These are phyloP conservation scores for Athelia psychrophila DNA, from an alignment of 1,284 basidiomycete genomes.

Conservation along the genomic window DNA sequence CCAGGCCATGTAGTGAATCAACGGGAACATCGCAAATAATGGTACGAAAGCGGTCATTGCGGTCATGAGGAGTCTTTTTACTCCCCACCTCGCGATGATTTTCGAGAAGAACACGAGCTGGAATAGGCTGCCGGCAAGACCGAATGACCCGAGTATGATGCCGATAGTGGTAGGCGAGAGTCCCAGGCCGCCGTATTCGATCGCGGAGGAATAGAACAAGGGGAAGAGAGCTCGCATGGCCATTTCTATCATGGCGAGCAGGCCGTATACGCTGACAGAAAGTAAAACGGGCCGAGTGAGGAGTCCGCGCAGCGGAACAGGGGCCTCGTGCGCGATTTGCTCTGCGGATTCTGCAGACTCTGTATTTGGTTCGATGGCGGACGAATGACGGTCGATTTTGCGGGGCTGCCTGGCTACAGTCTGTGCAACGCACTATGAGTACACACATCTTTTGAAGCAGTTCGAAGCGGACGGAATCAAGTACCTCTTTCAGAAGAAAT, in stretches of 20 bases:
- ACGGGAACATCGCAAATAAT: slow-evolving; percentile 18
- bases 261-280: slow-evolving; percentile 20
- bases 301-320: slow-evolving; percentile 11
- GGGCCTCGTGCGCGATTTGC: slow-evolving; percentile 6
- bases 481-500: slow-evolving; percentile 48
- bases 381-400: neutral
- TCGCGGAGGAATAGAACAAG: slow-evolving; percentile 29
- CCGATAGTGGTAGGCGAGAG: slow-evolving; percentile 30
- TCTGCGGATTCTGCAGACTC: too few relatives aligned
- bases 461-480: neutral
- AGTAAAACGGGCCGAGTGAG: slow-evolving; percentile 14
- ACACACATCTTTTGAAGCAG: slow-evolving; percentile 16
- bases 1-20: slow-evolving; percentile 20
- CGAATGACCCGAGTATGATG: slow-evolving; percentile 23
- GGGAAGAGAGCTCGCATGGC: slow-evolving; percentile 25
- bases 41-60: slow-evolving; percentile 13
- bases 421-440: slow-evolving; percentile 8
- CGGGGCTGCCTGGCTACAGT: slow-evolving; percentile 6
- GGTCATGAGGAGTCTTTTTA: slow-evolving; percentile 16
- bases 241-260: slow-evolving; percentile 27
- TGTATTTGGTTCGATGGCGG: neutral
- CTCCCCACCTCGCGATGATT: slow-evolving; percentile 22
- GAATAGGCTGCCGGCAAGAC: slow-evolving; percentile 23
- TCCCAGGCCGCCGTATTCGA: slow-evolving; percentile 24
- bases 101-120: slow-evolving; percentile 22